Percentiles rank a stretch among this genome's conserved stretches.
phyloP scores from a whole-genome alignment of 345 rosid genomes.

The Murraya koenigii region DNA sequence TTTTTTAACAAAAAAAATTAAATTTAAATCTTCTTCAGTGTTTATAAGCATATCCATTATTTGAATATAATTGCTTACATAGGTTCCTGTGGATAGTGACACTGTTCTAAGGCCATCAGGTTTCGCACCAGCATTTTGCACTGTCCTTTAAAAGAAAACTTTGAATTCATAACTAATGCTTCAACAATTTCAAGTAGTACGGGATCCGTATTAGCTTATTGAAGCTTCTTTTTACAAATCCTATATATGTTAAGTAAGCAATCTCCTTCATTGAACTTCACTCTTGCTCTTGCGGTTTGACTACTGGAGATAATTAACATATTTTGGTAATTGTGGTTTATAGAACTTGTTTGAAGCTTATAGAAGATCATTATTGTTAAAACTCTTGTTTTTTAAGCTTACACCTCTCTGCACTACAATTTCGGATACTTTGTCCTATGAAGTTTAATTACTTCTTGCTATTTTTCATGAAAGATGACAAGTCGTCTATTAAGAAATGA shows the following conservation, averaged over 20 bases:
- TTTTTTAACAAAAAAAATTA: not conserved
- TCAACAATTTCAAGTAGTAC: not conserved
- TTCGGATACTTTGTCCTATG: too few species aligned
- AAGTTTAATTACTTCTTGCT: too few species aligned
- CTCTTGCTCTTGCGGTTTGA: not conserved
- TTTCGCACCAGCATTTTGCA: too few species aligned
- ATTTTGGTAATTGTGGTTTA: too few species aligned
- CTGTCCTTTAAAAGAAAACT: not conserved
- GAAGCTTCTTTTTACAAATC: not conserved
- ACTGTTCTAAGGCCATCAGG: not conserved
- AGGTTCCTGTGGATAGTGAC: not conserved
- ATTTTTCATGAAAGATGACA: too few species aligned
- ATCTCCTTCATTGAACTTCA: not conserved
- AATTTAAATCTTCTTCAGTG: not conserved
- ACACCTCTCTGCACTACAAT: too few species aligned
- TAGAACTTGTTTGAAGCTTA: not conserved
- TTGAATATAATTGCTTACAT: not conserved
- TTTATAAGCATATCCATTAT: not conserved
- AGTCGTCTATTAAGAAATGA: too few species aligned
- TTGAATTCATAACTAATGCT: not conserved
- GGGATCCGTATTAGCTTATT: not conserved
- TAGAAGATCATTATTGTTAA: too few species aligned
- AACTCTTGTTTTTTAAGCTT: too few species aligned
- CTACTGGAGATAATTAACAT: too few species aligned
- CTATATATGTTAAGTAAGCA: not conserved